Percentiles rank a stretch among this genome's conserved stretches.
Evolutionary conservation across 805 yeast species (phyloP).

Genomic region (Ogataea paraovalis): DNA sequence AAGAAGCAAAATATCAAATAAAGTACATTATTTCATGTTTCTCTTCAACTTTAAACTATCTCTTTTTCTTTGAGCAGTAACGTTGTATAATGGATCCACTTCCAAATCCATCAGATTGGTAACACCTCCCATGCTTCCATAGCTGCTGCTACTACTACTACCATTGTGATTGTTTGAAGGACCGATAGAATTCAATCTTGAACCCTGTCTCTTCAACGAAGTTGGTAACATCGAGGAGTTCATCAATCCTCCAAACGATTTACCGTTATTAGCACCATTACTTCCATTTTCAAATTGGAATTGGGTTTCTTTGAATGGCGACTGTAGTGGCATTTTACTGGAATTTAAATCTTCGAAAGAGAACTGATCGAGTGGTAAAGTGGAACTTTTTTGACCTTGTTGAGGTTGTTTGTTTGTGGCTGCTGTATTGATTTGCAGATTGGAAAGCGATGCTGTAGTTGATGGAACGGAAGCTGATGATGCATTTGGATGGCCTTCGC

Average conservation of each 20-base stretch:
- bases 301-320: constrained; percentile 22
- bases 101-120: constrained; percentile 17
- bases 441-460: constrained; percentile 9
- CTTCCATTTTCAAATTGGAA: constrained; percentile 8
- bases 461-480: background rate
- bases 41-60: constrained; percentile 49
- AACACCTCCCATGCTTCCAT: background rate
- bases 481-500: constrained; percentile 2
- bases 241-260: constrained; percentile 1
- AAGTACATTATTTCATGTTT: constrained; percentile 21
- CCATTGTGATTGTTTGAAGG: background rate
- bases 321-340: constrained; percentile 15
- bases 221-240: constrained; percentile 1
- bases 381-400: background rate
- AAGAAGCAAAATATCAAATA: background rate
- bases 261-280: no score
- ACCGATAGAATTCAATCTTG: background rate
- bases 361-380: constrained; percentile 14
- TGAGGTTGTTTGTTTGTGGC: background rate
- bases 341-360: constrained; percentile 15
- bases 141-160: no score
- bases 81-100: constrained; percentile 35
- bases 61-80: constrained; percentile 48
- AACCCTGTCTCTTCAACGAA: background rate
- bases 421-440: constrained; percentile 6